Conservation (phyloP, 805 yeast species). For the Saccharomyces cerevisiae region DNA sequence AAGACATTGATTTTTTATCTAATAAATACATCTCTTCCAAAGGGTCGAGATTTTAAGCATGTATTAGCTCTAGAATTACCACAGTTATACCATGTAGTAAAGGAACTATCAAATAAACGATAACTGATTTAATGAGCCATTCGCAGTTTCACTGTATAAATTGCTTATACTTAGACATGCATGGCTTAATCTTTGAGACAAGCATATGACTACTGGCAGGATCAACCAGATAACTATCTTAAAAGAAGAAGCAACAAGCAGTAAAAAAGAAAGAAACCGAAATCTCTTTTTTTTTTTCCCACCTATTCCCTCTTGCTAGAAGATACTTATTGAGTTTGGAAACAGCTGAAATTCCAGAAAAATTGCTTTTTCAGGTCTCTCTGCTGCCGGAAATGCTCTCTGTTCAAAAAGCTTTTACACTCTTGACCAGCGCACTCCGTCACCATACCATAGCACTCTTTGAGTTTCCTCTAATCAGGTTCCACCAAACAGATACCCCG, state of each 20-base stretch:
- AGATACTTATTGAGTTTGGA: conserved; percentile 10
- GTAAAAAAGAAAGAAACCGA: conserved; percentile 1
- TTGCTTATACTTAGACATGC: conserved; percentile 42
- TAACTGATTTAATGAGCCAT: conserved; percentile 44
- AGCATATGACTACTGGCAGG: conserved; percentile 47
- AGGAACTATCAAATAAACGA: conserved; percentile 42
- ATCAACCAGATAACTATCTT: conserved; percentile 37
- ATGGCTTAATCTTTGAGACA: conserved; percentile 46
- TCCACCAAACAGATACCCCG: conserved; percentile 26
- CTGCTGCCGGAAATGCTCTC: conserved; percentile 5
- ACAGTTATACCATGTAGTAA: conserved; percentile 41
- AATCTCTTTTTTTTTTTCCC: conserved; percentile 3
- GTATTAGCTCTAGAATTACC: conserved; percentile 44
- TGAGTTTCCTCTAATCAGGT: conserved; percentile 23
- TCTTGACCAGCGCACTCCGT: conserved; percentile 8
- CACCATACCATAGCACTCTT: conserved; percentile 27
- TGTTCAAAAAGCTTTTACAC: conserved; percentile 12
- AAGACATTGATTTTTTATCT: conserved; percentile 40
- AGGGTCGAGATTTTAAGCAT: conserved; percentile 37
- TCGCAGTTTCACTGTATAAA: conserved; percentile 43
- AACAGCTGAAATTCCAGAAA: conserved; percentile 12
- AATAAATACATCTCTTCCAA: conserved; percentile 37
- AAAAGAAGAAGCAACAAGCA: conserved; percentile 4
- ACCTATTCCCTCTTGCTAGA: conserved; percentile 4
- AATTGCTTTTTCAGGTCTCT: conserved; percentile 2